Percentiles rank a stretch among this genome's conserved stretches.
Conservation (phyloP, 2,329 filamentous ascomycete genomes). For the Paracamarosporium sp. region DNA sequence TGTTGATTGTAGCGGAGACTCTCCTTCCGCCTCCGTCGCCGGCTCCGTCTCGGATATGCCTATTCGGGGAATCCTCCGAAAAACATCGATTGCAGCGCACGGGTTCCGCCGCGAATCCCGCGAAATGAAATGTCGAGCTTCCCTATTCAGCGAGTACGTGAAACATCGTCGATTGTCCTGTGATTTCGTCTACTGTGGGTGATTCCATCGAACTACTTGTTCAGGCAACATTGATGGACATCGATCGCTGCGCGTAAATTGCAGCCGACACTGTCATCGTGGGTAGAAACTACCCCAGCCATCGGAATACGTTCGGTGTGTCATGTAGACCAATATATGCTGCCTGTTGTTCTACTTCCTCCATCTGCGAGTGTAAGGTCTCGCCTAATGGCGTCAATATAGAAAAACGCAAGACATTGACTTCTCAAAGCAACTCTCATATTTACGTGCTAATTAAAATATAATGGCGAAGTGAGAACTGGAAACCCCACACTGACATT, state of each 20-base stretch:
- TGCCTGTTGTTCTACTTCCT: too few relatives aligned
- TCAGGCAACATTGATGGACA: neutral
- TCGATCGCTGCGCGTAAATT: conserved; percentile 1
- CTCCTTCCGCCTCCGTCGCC: neutral
- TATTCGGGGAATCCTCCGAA: neutral
- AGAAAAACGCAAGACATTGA: too few relatives aligned
- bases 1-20: neutral
- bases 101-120: neutral
- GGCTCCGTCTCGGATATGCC: neutral
- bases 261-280: neutral
- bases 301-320: too few relatives aligned
- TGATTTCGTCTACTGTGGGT: too few relatives aligned
- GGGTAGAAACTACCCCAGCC: too few relatives aligned
- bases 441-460: too few relatives aligned
- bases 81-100: neutral
- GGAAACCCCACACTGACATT: too few relatives aligned
- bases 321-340: too few relatives aligned
- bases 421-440: too few relatives aligned
- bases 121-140: neutral
- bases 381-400: too few relatives aligned
- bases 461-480: too few relatives aligned
- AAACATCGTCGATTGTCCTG: neutral
- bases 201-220: neutral
- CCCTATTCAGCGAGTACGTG: neutral
- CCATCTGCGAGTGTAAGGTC: too few relatives aligned